Conservation (phyloP, 2,329 filamentous ascomycete species). For the Fusarium staphyleae region DNA sequence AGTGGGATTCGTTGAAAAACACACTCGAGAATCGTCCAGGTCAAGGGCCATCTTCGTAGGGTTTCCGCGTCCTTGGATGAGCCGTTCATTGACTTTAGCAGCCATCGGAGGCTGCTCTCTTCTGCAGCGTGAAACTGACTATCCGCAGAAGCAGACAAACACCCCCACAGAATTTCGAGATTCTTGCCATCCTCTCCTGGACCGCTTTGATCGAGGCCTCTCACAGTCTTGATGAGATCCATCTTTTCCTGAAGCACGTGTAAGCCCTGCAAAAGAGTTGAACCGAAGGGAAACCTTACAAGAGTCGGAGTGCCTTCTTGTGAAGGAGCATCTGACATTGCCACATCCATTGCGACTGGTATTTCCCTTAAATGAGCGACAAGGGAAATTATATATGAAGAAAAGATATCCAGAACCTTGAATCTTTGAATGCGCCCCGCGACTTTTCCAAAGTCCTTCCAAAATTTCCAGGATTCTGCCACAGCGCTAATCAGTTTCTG, state of each 20-base stretch:
- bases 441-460: constrained; percentile 40
- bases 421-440: constrained; percentile 34
- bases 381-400: constrained; percentile 18
- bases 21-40: constrained; percentile 68
- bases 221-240: constrained; percentile 59
- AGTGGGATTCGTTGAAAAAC: constrained; percentile 71
- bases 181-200: constrained; percentile 55
- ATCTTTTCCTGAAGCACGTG: constrained; percentile 41
- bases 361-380: constrained; percentile 8
- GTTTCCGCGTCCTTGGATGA: constrained; percentile 56
- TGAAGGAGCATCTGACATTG: constrained; percentile 24
- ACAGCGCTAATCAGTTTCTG: constrained; percentile 34
- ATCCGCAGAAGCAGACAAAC: constrained; percentile 52
- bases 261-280: constrained; percentile 26
- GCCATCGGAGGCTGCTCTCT: constrained; percentile 66
- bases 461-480: constrained; percentile 60
- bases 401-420: constrained; percentile 23
- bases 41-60: constrained; percentile 61
- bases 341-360: constrained; percentile 30
- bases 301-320: constrained; percentile 3
- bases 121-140: constrained; percentile 60
- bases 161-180: constrained; percentile 57
- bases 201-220: constrained; percentile 62
- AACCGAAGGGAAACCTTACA: constrained; percentile 24
- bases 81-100: constrained; percentile 68